Evolutionary conservation across 2,329 filamentous ascomycete genomes (phyloP), one percentile per base, ranked within the genome.

Genomic region (Colletotrichum chlorophyti): DNA sequence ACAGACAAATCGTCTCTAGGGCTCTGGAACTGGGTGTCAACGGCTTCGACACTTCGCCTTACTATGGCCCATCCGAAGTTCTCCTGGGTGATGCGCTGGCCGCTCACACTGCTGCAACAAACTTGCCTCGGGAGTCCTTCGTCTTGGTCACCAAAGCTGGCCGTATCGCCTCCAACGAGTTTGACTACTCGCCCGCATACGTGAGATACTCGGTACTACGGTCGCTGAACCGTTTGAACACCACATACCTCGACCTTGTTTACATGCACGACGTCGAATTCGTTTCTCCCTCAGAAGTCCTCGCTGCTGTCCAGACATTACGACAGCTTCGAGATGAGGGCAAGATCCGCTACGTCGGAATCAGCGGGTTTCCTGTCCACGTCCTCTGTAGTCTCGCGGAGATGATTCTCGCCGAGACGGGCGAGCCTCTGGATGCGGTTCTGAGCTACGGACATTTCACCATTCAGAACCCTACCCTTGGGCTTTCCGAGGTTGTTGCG

Each of bases 261-360:
- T 93, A 92, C 73, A 86, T 87, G 64, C 91, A 95, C 70, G 91
- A 94, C 68, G 87, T 89, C 54, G 91, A 95, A 72, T 94, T 93
- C 65, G 89, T 93, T 0, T 80, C 84, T 0, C 75, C 84, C 0
- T 74, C 74, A 1, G 89, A 91, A 63, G 89, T 89, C 15, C 78
- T 91, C 4, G 77, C 64, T 3, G 90, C 89, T 0, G 83, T 93
- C 4, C 76, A 72, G 2, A 91, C 94, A 70, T 79, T 98, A 62
- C 84, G 93, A 15, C 79, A 86, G 4, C 85, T 98, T 54, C 84
- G 92, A 17, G 89, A 93, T 68, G 81, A 89, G 45, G 89, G 90
- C 2, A 77, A 86, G 0, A 75, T 98, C 15, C 86, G 86, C 47
- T 96, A 97, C 68, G 83, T 97, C 26, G 94, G 95, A 24, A 96